Conservation (phyloP, 2,329 filamentous ascomycete species). For the Verticillium nubilum region DNA sequence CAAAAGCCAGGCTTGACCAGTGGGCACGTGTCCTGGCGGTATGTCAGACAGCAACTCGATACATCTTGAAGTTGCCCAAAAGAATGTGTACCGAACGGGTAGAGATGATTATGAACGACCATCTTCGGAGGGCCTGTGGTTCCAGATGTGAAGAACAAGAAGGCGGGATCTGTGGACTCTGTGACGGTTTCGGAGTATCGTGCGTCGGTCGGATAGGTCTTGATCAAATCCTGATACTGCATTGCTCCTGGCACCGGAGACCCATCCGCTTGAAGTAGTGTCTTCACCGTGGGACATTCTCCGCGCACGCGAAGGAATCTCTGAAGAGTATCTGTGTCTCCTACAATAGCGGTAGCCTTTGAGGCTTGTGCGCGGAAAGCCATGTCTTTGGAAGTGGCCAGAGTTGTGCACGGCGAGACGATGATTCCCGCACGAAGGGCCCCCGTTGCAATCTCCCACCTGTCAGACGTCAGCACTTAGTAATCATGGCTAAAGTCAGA, state of each 20-base stretch:
- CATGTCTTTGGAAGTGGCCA: not conserved
- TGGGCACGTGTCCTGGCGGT: not conserved
- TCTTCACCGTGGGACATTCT: not conserved
- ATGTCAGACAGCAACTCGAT: not conserved
- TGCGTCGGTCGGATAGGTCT: not conserved
- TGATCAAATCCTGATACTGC: not conserved
- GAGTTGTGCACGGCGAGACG: not conserved
- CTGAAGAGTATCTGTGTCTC: not conserved
- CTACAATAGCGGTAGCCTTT: not conserved
- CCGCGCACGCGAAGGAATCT: not conserved
- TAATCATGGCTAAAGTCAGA: not conserved
- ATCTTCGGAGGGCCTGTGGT: not conserved
- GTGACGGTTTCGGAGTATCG: not conserved
- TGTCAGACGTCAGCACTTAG: not conserved
- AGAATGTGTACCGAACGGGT: not conserved
- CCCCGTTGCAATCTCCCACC: constrained; percentile 1
- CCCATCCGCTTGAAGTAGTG: not conserved
- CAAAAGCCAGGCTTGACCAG: not conserved
- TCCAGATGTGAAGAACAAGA: not conserved
- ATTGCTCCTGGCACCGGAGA: not conserved
- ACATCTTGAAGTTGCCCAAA: too few relatives aligned
- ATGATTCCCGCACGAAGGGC: not conserved
- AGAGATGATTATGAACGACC: not conserved
- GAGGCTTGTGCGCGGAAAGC: not conserved
- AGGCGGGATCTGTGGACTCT: not conserved